Percentiles rank a stretch among this genome's conserved stretches.
Evolutionary conservation across 2,329 filamentous ascomycete species (phyloP).

Genomic region (Apiospora pterosperma): DNA sequence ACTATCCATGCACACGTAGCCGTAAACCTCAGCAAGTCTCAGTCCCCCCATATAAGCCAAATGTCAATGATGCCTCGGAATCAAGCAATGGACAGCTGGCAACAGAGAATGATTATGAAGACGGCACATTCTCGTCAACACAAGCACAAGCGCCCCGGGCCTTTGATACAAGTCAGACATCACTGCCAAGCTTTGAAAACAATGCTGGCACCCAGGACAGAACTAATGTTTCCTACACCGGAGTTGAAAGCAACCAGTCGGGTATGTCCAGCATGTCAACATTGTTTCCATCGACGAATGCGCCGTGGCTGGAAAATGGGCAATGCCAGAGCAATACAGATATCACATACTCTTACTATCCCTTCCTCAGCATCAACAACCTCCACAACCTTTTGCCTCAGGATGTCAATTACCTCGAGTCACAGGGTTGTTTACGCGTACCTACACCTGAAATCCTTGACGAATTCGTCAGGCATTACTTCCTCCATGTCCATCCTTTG

Average conservation of each 20-base stretch:
- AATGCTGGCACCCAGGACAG: constrained; percentile 11
- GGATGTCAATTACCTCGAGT: constrained; percentile 43
- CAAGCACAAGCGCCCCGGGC: not conserved
- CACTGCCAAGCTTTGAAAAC: constrained; percentile 8
- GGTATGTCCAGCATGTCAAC: constrained; percentile 16
- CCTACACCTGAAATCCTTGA: constrained; percentile 38
- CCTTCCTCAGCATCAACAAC: constrained; percentile 37
- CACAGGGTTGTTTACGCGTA: constrained; percentile 43
- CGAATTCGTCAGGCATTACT: constrained; percentile 46
- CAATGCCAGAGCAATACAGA: constrained; percentile 25
- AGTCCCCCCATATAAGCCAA: not conserved
- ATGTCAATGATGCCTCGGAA: not conserved
- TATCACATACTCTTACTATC: constrained; percentile 41
- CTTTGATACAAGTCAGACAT: constrained; percentile 13
- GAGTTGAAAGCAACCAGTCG: not conserved
- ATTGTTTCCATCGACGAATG: constrained; percentile 15
- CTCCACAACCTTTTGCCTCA: constrained; percentile 37
- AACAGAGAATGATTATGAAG: not conserved
- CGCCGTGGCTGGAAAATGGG: constrained; percentile 25
- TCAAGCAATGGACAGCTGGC: not conserved
- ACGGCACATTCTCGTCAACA: not conserved
- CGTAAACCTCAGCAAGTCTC: constrained; percentile 1
- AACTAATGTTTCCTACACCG: not conserved
- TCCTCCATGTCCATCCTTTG: constrained; percentile 43
- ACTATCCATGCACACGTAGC: not conserved